Percentiles rank a stretch among this genome's conserved stretches.
Evolutionary conservation across 129 eudicot genomes (phyloP).

Genomic region (Lactuca saligna): DNA sequence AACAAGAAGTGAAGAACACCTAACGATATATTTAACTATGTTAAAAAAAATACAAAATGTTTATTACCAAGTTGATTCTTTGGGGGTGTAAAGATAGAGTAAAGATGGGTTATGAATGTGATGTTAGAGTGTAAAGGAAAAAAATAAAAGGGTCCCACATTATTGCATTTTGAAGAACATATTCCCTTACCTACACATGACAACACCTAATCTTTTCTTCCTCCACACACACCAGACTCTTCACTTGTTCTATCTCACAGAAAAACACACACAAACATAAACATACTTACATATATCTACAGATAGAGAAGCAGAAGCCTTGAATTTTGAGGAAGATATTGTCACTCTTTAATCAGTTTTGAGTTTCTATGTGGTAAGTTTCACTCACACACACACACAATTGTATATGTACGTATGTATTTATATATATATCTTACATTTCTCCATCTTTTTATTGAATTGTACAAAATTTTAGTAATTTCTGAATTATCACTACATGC

Average conservation of each 20-base stretch:
- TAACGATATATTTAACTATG: too few species aligned
- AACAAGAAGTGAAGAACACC: neutral
- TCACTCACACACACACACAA: neutral
- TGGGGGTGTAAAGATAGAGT: constrained; percentile 29
- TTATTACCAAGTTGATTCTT: constrained; percentile 28
- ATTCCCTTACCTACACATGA: constrained; percentile 38
- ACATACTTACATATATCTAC: neutral
- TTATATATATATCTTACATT: neutral
- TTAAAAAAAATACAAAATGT: neutral
- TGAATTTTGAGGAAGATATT: constrained; percentile 16
- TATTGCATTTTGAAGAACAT: constrained; percentile 28
- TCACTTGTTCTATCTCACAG: neutral
- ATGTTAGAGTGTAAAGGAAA: constrained; percentile 32
- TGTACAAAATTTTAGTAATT: neutral
- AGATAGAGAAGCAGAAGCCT: constrained; percentile 16
- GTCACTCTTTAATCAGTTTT: constrained; percentile 10
- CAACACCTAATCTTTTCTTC: constrained; percentile 32
- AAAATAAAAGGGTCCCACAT: constrained; percentile 27
- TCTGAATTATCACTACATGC: neutral
- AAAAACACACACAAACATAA: constrained; percentile 10
- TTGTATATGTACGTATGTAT: neutral
- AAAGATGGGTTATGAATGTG: constrained; percentile 35
- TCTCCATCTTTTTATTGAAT: neutral
- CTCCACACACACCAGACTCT: constrained; percentile 27
- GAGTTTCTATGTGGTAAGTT: constrained; percentile 30